Conservation (phyloP, 257 asterid genomes). For the Solanum virginianum region DNA sequence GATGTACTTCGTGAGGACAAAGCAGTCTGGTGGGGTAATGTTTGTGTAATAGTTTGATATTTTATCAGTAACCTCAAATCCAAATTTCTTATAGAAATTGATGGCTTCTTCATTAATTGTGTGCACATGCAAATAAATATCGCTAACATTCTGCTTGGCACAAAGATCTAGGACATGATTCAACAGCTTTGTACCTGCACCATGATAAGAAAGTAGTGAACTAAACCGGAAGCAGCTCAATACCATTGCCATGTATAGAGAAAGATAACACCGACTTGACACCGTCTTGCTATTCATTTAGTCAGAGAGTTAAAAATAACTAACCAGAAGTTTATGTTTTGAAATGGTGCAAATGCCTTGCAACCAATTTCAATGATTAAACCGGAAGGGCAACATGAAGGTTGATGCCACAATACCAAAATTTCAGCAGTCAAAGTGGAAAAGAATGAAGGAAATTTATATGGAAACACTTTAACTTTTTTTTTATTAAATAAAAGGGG, state of each 20-base stretch:
- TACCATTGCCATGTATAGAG: neutral
- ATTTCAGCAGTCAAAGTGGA: neutral
- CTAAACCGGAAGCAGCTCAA: neutral
- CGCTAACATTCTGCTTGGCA: conserved; percentile 67
- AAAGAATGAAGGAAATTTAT: neutral
- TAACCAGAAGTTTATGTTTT: neutral
- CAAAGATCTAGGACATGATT: conserved; percentile 79
- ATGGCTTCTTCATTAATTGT: conserved; percentile 91
- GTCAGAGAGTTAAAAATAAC: neutral
- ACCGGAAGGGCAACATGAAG: neutral
- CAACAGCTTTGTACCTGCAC: conserved; percentile 63
- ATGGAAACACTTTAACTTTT: neutral
- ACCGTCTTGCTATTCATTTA: neutral
- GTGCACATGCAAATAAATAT: conserved; percentile 94
- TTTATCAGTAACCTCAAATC: conserved; percentile 82
- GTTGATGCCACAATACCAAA: neutral
- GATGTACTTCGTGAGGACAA: conserved; percentile 67
- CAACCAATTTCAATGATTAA: neutral
- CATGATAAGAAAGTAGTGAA: neutral
- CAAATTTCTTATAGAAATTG: conserved; percentile 85
- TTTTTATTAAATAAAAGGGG: no score
- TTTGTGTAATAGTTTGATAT: conserved; percentile 81
- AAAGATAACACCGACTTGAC: neutral
- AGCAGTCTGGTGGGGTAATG: conserved; percentile 88
- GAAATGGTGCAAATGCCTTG: neutral